Evolutionary conservation across 1,284 basidiomycete species (phyloP).

Genomic region (Marasmius tenuissimus): DNA sequence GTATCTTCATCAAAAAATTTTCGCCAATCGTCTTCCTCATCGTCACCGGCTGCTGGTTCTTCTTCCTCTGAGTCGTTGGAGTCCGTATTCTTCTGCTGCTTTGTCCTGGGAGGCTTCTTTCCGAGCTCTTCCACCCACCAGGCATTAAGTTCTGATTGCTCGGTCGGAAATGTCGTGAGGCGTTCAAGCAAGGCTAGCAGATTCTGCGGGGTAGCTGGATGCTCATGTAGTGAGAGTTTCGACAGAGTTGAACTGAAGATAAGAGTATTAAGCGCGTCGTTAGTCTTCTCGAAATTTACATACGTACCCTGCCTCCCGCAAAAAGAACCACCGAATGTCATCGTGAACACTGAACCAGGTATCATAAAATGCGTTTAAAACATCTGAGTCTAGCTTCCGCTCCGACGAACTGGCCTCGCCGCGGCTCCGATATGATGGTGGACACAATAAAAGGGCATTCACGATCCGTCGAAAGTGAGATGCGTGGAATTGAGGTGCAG

Average conservation of each 20-base stretch:
- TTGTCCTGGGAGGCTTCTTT: slow-evolving; percentile 54
- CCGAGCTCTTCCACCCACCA: slow-evolving; percentile 86
- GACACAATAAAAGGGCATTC: slow-evolving; percentile 59
- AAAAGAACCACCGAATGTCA: slow-evolving; percentile 93
- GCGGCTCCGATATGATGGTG: slow-evolving; percentile 44
- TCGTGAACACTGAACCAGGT: slow-evolving; percentile 81
- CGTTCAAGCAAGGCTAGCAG: slow-evolving; percentile 77
- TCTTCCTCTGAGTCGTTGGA: slow-evolving; percentile 37
- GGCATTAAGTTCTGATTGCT: slow-evolving; percentile 72
- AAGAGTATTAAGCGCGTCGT: background rate
- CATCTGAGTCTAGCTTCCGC: slow-evolving; percentile 52
- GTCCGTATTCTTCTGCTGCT: slow-evolving; percentile 32
- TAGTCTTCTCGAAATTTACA: background rate
- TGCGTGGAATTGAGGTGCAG: slow-evolving; percentile 63
- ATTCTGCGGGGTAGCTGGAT: slow-evolving; percentile 56
- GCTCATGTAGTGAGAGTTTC: slow-evolving; percentile 8
- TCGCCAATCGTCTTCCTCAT: slow-evolving; percentile 72
- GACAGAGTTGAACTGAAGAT: background rate
- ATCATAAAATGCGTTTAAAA: slow-evolving; percentile 63
- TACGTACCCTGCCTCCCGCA: slow-evolving; percentile 79
- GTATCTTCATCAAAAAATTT: slow-evolving; percentile 76
- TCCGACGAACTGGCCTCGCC: slow-evolving; percentile 21
- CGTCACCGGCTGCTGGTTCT: slow-evolving; percentile 43
- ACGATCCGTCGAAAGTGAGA: slow-evolving; percentile 70
- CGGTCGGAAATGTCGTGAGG: slow-evolving; percentile 82